These are phyloP conservation scores for Naematelia encephala DNA, from an alignment of 768 basidiomycete species.

Conservation along the genomic window DNA sequence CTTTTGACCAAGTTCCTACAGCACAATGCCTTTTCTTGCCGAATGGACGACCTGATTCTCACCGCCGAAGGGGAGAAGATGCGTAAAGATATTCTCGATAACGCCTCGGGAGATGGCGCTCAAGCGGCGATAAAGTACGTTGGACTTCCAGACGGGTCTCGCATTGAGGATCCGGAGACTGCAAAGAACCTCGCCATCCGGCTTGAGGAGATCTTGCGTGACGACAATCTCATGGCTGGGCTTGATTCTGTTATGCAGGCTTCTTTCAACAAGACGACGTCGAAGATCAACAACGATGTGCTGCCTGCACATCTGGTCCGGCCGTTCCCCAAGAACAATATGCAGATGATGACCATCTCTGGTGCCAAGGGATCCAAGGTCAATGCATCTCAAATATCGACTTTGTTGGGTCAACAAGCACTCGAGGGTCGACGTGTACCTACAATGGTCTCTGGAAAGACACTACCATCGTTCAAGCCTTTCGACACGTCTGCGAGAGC, in stretches of 20 bases:
- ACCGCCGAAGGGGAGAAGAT: slow-evolving; percentile 73
- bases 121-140: slow-evolving; percentile 75
- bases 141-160: slow-evolving; percentile 56
- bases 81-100: slow-evolving; percentile 65
- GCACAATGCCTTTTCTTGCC: slow-evolving; percentile 93
- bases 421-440: slow-evolving; percentile 97
- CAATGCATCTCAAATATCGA: slow-evolving; percentile 98
- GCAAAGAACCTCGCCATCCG: slow-evolving; percentile 54
- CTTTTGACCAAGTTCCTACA: slow-evolving; percentile 96
- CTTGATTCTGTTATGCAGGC: slow-evolving; percentile 62
- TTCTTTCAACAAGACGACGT: slow-evolving; percentile 68
- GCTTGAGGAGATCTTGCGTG: slow-evolving; percentile 86
- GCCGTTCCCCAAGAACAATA: slow-evolving; percentile 95
- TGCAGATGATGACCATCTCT: slow-evolving; percentile 98
- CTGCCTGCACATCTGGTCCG: slow-evolving; percentile 83
- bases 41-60: slow-evolving; percentile 95
- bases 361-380: slow-evolving; percentile 98
- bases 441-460: slow-evolving; percentile 98
- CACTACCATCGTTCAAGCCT: slow-evolving; percentile 89
- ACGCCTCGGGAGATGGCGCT: slow-evolving; percentile 70
- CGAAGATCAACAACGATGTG: slow-evolving; percentile 80
- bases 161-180: slow-evolving; percentile 50
- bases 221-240: slow-evolving; percentile 96
- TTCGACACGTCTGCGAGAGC: slow-evolving; percentile 99
- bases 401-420: slow-evolving; percentile 93